Base-by-base conservation (phyloP, 2,329 filamentous ascomycete species). In the Cladosporium sp. region DNA sequence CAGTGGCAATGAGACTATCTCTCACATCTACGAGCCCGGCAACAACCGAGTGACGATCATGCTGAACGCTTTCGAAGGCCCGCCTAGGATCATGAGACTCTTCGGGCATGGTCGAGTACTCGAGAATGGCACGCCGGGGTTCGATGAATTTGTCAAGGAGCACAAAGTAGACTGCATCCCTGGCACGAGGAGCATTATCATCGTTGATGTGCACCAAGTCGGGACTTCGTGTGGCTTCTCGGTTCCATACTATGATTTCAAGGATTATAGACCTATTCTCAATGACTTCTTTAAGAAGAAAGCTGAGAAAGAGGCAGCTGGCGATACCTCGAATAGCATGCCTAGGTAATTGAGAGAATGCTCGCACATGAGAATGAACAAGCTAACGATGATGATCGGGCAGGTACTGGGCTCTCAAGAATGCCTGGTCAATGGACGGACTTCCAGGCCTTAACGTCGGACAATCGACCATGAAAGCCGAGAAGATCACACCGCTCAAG, bases 371-470 rank as follows among this genome's bases (percentile, higher is more conserved):
- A 5, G 28, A 32, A n/a, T n/a, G 10, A 28, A 15, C 22, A 34
- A 10, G 12, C 39, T 58, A 17, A 58, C 35, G 9, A 44, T 58
- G 24, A 58, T 24, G 9, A 44, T 15, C 13, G 2, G 7, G 8
- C 37, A 74, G 72, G 28, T 77, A 78, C 58, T 78, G 76, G 76
- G 75, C 75, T 4, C 74, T 65, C 54, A 78, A 78, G 64, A 74
- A 71, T 34, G 71, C 75, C 17, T 67, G 70, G 57, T 73, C 70
- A 34, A 73, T 78, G 24, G 76, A 78, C 60, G 76, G 76, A 0
- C 63, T 78, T 24, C 76, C 75, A 0, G 75, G 72, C 0, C 74
- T 77, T 73, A 72, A 72, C 64, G 63, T 68, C 19, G 76, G 72
- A 0, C 65, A 73, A 8, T 65, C 70, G 7, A 72, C 66, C 39